Conservation (phyloP, 2,329 filamentous ascomycete genomes). For the Scedosporium apiospermum region DNA sequence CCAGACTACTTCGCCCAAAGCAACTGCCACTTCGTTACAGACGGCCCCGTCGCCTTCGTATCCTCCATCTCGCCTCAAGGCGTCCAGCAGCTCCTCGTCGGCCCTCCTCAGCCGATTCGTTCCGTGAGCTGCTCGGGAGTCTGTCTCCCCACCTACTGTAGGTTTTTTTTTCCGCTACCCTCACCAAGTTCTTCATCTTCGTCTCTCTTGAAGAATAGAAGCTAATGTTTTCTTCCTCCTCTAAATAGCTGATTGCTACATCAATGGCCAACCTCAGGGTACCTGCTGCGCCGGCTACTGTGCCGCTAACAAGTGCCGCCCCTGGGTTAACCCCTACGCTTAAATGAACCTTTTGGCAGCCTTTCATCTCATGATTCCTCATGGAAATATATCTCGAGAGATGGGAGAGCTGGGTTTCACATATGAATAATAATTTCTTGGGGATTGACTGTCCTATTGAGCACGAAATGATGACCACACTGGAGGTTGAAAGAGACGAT, state of each 20-base stretch:
- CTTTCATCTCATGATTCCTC: background rate
- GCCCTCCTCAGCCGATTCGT: constrained; percentile 32
- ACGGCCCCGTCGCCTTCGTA: constrained; percentile 14
- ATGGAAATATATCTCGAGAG: background rate
- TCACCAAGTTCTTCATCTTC: background rate
- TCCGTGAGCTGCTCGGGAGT: constrained; percentile 31
- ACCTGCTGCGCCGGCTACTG: constrained; percentile 35
- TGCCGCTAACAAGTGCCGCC: constrained; percentile 29
- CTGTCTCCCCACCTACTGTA: constrained; percentile 30
- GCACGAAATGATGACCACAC: background rate
- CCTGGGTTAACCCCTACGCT: constrained; percentile 15
- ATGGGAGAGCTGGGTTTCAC: background rate
- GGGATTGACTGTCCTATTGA: background rate
- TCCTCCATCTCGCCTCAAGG: constrained; percentile 20
- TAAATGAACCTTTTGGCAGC: background rate
- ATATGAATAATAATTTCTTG: background rate
- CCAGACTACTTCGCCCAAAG: constrained; percentile 31
- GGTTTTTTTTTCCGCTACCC: background rate
- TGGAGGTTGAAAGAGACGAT: background rate
- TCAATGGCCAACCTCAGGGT: constrained; percentile 24
- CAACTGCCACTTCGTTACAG: constrained; percentile 34
- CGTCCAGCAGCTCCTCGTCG: constrained; percentile 29
- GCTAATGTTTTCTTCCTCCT: background rate
- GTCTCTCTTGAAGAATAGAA: background rate
- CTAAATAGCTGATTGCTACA: constrained; percentile 20